Evolutionary conservation across 352 stramenopile species (phyloP).

Genomic region (Phytophthora litchii): DNA sequence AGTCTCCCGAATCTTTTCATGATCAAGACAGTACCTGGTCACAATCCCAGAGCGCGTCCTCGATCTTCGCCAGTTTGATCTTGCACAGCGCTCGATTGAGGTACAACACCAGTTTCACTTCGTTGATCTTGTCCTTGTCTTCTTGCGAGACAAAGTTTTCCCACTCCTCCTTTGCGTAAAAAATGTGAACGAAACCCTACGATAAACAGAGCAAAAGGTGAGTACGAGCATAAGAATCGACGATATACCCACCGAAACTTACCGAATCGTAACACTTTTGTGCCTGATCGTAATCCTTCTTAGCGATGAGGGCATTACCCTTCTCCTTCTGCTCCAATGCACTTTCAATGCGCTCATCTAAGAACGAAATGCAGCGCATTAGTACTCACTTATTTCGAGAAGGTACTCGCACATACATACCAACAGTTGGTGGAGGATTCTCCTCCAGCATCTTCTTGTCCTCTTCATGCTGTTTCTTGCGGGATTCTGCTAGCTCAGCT

Average conservation of each 20-base stretch:
- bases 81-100: slow-evolving; percentile 86
- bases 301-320: slow-evolving; percentile 69
- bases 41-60: slow-evolving; percentile 85
- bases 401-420: slow-evolving; percentile 34
- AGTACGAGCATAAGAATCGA: not conserved
- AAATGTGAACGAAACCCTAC: slow-evolving; percentile 87
- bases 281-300: slow-evolving; percentile 74
- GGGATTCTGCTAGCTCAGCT: slow-evolving; percentile 81
- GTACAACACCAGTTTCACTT: slow-evolving; percentile 83
- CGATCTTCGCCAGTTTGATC: slow-evolving; percentile 85
- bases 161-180: slow-evolving; percentile 88
- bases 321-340: slow-evolving; percentile 84
- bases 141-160: slow-evolving; percentile 72
- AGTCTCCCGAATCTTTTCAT: not conserved
- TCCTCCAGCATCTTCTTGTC: slow-evolving; percentile 86
- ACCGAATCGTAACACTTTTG: slow-evolving; percentile 90
- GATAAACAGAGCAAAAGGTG: not conserved
- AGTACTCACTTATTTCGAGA: slow-evolving; percentile 1
- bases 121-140: slow-evolving; percentile 84
- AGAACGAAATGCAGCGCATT: not conserved
- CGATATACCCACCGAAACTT: not conserved
- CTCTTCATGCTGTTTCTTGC: slow-evolving; percentile 83
- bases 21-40: slow-evolving; percentile 54
- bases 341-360: slow-evolving; percentile 73
- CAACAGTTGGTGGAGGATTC: slow-evolving; percentile 80